phyloP scores from a whole-genome alignment of 768 basidiomycete genomes.

The Mrakia hoshinonis region DNA sequence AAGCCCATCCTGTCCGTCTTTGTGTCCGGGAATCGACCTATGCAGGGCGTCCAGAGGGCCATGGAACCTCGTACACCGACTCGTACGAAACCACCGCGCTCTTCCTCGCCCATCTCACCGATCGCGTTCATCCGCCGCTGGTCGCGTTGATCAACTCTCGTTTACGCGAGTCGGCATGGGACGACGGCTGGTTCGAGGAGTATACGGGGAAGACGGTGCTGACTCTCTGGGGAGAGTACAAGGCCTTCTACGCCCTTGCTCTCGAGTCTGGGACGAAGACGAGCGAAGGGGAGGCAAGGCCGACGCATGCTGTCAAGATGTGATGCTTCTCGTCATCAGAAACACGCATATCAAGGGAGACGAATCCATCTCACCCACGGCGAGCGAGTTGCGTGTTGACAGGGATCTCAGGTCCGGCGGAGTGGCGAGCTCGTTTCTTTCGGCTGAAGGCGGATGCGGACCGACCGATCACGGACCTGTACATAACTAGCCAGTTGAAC shows the following conservation, averaged over 20 bases:
- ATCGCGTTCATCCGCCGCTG: neutral
- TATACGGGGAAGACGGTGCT: neutral
- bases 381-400: no score
- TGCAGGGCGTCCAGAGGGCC: neutral
- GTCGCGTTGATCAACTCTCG: neutral
- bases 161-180: neutral
- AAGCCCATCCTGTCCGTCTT: neutral
- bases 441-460: no score
- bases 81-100: conserved; percentile 9
- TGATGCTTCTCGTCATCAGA: no score
- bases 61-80: neutral
- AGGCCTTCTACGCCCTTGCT: conserved; percentile 11
- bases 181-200: neutral
- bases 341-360: no score
- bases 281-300: neutral
- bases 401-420: no score
- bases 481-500: no score
- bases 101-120: conserved; percentile 14
- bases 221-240: conserved; percentile 1
- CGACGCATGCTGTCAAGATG: neutral
- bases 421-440: no score
- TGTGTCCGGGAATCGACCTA: neutral
- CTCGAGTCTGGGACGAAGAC: no score
- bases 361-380: no score
- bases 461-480: no score